Base-by-base conservation (phyloP, 2,329 filamentous ascomycete genomes). In the Penicillium hordei region DNA sequence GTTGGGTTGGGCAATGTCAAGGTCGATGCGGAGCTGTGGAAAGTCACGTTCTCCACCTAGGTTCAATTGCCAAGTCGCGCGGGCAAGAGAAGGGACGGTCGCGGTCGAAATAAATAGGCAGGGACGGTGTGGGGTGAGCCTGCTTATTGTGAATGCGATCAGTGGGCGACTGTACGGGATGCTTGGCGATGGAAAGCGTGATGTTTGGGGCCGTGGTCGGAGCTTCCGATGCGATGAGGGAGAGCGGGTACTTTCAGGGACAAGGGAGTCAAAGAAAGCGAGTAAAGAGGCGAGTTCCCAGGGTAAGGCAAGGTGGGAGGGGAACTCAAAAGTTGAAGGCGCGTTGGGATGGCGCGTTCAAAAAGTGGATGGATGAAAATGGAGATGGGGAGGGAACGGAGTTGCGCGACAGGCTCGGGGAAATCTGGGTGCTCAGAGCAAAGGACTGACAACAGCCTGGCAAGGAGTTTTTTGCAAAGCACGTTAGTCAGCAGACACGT, bases 401-500 rank as follows among this genome's bases (percentile, higher is more conserved):
- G 66, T 66, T 72, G 73, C 72, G 73, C 73, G 72, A 71, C 69
- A 67, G 63, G 68, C 68, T 70, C 65, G 65, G 65, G 70, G 70
- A 69, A 70, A 70, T 70, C 71, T 74, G 72, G 70, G 71, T 70
- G 72, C 61, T 57, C 67, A 68, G 67, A 67, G 61, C 52, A 51
- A 60, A 66, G 66, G 65, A 70, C 65, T 66, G 68, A 65, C 70
- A 69, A 52, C 50, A 66, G 67, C 68, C 66, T 62, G 68, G 65
- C 53, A 68, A 64, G 65, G 69, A 71, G 70, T 70, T 72, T 72
- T 69, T 73, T 64, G 39, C 50, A 36, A 52, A 52, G 57, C 59
- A 55, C 54, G 53, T 48, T 65, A 70, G 73, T 66, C 70, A 71
- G 64, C 48, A 48, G 23, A 57, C 64, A 72, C 64, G 68, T 71